phyloP scores from a whole-genome alignment of 148 eudicot genomes.

The Camellia japonica region DNA sequence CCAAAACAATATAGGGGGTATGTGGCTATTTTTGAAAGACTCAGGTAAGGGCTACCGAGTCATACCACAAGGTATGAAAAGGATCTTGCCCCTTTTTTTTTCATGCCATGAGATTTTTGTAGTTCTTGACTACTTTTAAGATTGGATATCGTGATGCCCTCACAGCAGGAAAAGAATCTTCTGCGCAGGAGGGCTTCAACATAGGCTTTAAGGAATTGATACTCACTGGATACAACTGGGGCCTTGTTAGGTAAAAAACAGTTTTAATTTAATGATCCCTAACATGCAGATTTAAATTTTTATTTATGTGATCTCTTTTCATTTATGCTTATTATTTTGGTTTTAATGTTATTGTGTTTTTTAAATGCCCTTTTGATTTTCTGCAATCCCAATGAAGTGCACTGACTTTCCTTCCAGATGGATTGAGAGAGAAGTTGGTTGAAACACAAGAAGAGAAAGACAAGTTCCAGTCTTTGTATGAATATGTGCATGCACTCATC shows the following conservation, averaged over 20 bases:
- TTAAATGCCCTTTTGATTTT: slow-evolving; percentile 1
- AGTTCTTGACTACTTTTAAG: slow-evolving; percentile 31
- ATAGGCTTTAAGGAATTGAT: slow-evolving; percentile 72
- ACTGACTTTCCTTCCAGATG: slow-evolving; percentile 55
- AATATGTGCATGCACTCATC: slow-evolving; percentile 60
- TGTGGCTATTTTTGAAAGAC: too few species aligned
- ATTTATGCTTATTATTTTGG: neutral
- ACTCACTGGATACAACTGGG: slow-evolving; percentile 65
- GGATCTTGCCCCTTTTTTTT: neutral
- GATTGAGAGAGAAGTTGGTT: slow-evolving; percentile 47
- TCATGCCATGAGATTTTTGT: neutral
- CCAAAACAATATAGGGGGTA: too few species aligned
- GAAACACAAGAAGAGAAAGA: slow-evolving; percentile 46
- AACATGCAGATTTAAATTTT: neutral
- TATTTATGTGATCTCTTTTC: neutral
- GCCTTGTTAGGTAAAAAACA: slow-evolving; percentile 54
- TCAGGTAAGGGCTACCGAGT: too few species aligned
- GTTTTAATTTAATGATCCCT: neutral
- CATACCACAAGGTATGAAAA: too few species aligned
- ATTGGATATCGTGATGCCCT: slow-evolving; percentile 86
- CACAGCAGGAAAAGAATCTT: slow-evolving; percentile 65
- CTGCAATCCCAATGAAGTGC: slow-evolving; percentile 41
- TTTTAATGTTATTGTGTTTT: neutral
- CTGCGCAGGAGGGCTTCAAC: slow-evolving; percentile 89
- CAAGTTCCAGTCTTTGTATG: slow-evolving; percentile 49